Evolutionary conservation across 768 basidiomycete genomes (phyloP).

Genomic region (Amanita inopinata): DNA sequence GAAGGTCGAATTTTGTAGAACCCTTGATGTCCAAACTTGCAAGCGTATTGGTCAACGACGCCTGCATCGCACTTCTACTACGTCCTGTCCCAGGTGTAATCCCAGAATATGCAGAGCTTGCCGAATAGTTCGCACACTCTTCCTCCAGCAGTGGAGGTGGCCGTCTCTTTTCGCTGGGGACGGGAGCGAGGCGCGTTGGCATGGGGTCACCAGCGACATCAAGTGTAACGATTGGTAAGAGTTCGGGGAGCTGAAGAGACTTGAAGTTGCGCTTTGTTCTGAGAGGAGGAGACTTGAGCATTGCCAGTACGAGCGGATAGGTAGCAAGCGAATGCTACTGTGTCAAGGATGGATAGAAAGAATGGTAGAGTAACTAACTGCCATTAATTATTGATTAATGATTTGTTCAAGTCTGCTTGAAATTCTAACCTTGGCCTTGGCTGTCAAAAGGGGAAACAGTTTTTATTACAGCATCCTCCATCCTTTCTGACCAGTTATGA

Average conservation of each 20-base stretch:
- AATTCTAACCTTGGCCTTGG: no score
- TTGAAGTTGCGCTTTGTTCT: slow-evolving; percentile 94
- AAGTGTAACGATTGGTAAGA: background rate
- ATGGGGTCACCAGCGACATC: background rate
- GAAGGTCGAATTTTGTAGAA: slow-evolving; percentile 68
- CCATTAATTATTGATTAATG: no score
- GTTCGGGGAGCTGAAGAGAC: slow-evolving; percentile 49
- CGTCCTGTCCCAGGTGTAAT: slow-evolving; percentile 39
- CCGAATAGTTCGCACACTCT: slow-evolving; percentile 29
- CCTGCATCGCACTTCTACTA: slow-evolving; percentile 57
- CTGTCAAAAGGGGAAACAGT: no score
- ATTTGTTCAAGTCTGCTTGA: no score
- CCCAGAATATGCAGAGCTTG: background rate
- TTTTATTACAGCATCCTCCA: no score
- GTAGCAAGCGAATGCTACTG: slow-evolving; percentile 2
- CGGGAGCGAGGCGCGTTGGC: background rate
- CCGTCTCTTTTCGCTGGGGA: slow-evolving; percentile 47
- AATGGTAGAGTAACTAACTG: no score
- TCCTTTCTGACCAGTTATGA: no score
- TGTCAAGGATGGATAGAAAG: no score
- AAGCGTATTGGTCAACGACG: slow-evolving; percentile 71
- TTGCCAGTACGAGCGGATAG: no score
- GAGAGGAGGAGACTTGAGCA: slow-evolving; percentile 30
- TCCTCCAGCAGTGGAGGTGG: slow-evolving; percentile 74
- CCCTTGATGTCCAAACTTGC: slow-evolving; percentile 80